Conservation (phyloP, 75 land plant species). For the Ceratopteris richardii region DNA sequence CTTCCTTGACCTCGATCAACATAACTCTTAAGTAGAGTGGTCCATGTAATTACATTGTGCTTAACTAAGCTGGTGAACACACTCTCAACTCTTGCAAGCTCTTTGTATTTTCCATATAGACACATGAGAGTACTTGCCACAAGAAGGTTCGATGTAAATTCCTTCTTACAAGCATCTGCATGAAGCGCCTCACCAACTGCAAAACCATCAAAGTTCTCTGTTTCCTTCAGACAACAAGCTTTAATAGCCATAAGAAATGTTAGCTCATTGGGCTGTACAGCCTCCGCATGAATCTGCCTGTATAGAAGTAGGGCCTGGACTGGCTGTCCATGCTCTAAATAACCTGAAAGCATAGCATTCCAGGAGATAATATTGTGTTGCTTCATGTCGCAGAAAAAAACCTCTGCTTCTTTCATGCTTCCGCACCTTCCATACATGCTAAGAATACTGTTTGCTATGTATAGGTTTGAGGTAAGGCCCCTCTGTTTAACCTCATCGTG, state of each 20-base stretch:
- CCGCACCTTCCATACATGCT: slow-evolving; percentile 17
- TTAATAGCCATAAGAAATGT: neutral
- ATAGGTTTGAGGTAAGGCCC: slow-evolving; percentile 43
- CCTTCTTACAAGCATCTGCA: neutral
- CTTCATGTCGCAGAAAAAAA: neutral
- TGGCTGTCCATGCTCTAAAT: neutral
- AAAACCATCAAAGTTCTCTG: neutral
- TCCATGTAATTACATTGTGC: slow-evolving; percentile 6
- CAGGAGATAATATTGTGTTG: neutral
- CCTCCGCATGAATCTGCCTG: slow-evolving; percentile 7
- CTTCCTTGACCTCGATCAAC: neutral
- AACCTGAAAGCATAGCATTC: slow-evolving; percentile 9
- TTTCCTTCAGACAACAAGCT: neutral
- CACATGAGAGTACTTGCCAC: slow-evolving; percentile 4
- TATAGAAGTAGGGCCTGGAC: neutral
- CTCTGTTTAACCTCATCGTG: slow-evolving; percentile 45
- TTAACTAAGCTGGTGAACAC: neutral
- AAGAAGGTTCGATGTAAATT: neutral
- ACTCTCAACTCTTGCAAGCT: neutral
- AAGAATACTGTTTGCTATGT: slow-evolving; percentile 49
- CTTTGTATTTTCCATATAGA: neutral
- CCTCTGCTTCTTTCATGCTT: slow-evolving; percentile 5
- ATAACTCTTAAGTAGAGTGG: slow-evolving; percentile 1
- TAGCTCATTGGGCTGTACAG: neutral
- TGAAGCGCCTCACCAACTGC: neutral